Evolutionary conservation across 805 yeast genomes (phyloP).

Genomic region (Nadsonia fulvescens): DNA sequence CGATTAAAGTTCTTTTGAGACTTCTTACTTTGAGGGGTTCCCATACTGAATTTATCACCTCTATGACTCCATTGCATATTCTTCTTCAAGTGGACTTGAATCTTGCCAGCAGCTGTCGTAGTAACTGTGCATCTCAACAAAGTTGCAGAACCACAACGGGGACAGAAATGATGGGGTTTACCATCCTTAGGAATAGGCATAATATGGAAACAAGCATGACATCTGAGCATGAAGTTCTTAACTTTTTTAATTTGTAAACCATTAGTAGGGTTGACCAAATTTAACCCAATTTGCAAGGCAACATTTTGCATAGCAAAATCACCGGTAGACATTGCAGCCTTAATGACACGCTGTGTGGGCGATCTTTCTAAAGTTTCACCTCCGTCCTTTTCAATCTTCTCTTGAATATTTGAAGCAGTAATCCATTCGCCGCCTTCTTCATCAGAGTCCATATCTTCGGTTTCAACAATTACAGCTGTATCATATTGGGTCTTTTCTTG

Average conservation of each 20-base stretch:
- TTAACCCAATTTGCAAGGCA: constrained; percentile 74
- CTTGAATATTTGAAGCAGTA: constrained; percentile 66
- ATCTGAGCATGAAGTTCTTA: constrained; percentile 83
- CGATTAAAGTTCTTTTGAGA: constrained; percentile 33
- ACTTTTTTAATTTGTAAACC: constrained; percentile 76
- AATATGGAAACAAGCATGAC: constrained; percentile 89
- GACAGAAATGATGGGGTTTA: constrained; percentile 64
- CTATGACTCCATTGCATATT: constrained; percentile 88
- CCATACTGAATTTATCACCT: constrained; percentile 65
- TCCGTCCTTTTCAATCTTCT: constrained; percentile 49
- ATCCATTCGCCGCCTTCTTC: constrained; percentile 87
- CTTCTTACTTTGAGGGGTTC: constrained; percentile 75
- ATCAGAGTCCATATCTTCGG: constrained; percentile 27
- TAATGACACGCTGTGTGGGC: constrained; percentile 22
- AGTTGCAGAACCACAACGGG: constrained; percentile 89
- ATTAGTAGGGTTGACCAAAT: constrained; percentile 64
- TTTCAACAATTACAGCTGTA: constrained; percentile 2
- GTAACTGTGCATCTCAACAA: constrained; percentile 80
- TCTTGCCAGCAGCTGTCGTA: constrained; percentile 59
- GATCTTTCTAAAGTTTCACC: constrained; percentile 36
- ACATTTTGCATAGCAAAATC: constrained; percentile 98
- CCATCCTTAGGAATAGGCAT: constrained; percentile 64
- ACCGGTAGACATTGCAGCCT: constrained; percentile 79
- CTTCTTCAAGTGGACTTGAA: constrained; percentile 74
- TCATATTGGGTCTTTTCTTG: too few species aligned